A percentile compares a stretch with the other conserved stretches of the same genome.
Evolutionary conservation across 2,329 filamentous ascomycete species (phyloP).

Genomic region (Fusarium mundagurra): DNA sequence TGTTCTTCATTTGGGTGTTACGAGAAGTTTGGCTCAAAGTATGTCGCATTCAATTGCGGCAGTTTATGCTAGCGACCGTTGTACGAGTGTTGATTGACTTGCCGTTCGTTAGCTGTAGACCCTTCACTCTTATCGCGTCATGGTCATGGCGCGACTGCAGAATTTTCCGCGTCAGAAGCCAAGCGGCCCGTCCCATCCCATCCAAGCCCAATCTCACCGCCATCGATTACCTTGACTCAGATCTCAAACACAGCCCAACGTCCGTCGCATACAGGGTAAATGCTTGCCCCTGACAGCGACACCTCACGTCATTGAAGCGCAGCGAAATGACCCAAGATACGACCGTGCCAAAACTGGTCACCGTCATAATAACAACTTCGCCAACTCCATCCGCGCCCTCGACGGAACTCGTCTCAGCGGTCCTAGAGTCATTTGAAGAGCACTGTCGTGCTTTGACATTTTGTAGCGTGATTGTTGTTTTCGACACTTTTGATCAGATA

Average conservation of each 20-base stretch:
- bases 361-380: slow-evolving; percentile 62
- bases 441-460: slow-evolving; percentile 54
- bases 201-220: slow-evolving; percentile 7
- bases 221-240: neutral
- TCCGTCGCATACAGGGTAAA: slow-evolving; percentile 14
- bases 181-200: slow-evolving; percentile 20
- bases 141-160: neutral
- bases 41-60: neutral
- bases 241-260: neutral
- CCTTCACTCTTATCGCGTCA: neutral
- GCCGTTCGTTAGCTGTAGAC: neutral
- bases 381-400: slow-evolving; percentile 64
- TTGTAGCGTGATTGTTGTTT: slow-evolving; percentile 60
- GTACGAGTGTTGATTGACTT: neutral
- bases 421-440: slow-evolving; percentile 56
- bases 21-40: neutral
- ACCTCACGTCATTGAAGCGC: neutral
- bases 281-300: neutral
- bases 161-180: slow-evolving; percentile 11
- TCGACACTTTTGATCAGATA: slow-evolving; percentile 63
- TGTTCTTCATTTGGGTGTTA: neutral
- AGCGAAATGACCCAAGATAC: slow-evolving; percentile 14
- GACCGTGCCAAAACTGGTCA: slow-evolving; percentile 26
- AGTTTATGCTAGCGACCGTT: neutral
- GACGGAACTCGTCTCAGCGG: slow-evolving; percentile 59